These are phyloP conservation scores for Tulasnella sp. DNA, from an alignment of 768 basidiomycete genomes.

Conservation along the genomic window DNA sequence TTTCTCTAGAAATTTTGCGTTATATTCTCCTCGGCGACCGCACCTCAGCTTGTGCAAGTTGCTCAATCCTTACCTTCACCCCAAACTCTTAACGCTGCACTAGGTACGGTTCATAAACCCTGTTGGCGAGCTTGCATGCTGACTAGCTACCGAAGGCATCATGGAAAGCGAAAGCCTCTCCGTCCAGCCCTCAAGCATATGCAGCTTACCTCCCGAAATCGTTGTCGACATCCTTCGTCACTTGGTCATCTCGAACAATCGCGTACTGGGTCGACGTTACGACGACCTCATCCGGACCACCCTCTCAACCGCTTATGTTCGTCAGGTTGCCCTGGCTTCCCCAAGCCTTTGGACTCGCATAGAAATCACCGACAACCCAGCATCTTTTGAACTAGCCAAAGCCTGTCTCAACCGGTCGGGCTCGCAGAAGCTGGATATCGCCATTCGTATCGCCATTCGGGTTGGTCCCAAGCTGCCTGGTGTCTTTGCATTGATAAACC, in stretches of 20 bases:
- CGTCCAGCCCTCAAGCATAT: not conserved
- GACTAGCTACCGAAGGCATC: not conserved
- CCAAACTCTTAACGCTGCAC: not conserved
- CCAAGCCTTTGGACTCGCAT: conserved; percentile 1
- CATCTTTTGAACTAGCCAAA: not conserved
- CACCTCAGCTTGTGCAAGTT: not conserved
- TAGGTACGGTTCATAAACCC: not conserved
- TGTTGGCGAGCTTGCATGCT: not conserved
- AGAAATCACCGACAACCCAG: not conserved
- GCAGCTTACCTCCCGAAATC: not conserved
- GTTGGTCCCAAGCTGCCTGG: not conserved
- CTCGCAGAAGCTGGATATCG: not conserved
- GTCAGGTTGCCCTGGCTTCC: not conserved
- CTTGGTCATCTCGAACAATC: not conserved
- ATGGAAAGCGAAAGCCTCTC: not conserved
- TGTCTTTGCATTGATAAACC: not conserved
- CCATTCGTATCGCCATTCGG: not conserved
- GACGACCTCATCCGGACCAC: conserved; percentile 1
- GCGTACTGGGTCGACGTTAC: not conserved
- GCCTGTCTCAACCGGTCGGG: not conserved
- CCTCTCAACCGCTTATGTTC: not conserved
- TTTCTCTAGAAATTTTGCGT: not conserved
- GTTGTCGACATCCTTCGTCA: not conserved
- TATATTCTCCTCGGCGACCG: not conserved
- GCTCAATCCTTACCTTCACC: not conserved